These are phyloP conservation scores for Tylopilus sp. DNA, from an alignment of 768 basidiomycete genomes.

Conservation along the genomic window DNA sequence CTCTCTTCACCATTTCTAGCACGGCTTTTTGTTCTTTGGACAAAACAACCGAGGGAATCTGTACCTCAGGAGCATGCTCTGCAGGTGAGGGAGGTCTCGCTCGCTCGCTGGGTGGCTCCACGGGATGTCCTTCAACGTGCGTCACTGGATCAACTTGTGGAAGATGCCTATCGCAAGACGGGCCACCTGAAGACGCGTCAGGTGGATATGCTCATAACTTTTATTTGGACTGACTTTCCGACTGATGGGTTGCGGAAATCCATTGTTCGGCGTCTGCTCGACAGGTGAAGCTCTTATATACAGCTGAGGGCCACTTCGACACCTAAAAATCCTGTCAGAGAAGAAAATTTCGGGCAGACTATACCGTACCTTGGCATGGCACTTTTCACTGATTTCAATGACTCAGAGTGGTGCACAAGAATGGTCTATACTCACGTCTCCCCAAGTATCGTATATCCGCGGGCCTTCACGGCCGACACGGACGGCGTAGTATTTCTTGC, in stretches of 20 bases:
- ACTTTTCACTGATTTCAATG: constrained; percentile 31
- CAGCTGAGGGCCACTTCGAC: constrained; percentile 47
- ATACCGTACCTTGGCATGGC: constrained; percentile 40
- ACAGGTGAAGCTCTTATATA: constrained; percentile 51
- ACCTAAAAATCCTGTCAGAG: constrained; percentile 36
- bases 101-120: constrained; percentile 1
- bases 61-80: not conserved
- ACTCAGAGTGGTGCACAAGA: not conserved
- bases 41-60: constrained; percentile 31
- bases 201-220: not conserved
- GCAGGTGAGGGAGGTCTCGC: not conserved
- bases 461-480: constrained; percentile 54
- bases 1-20: constrained; percentile 50
- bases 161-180: not conserved
- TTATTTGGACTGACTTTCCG: constrained; percentile 19
- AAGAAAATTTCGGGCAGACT: not conserved
- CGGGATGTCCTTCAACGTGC: not conserved
- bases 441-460: constrained; percentile 56
- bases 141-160: not conserved
- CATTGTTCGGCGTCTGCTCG: constrained; percentile 47
- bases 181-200: constrained; percentile 6
- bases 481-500: constrained; percentile 60
- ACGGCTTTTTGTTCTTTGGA: constrained; percentile 53
- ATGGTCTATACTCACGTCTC: constrained; percentile 42
- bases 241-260: constrained; percentile 26